Conservation (phyloP, 192 early-diverging fungal species). For the Coemansia sp. region DNA sequence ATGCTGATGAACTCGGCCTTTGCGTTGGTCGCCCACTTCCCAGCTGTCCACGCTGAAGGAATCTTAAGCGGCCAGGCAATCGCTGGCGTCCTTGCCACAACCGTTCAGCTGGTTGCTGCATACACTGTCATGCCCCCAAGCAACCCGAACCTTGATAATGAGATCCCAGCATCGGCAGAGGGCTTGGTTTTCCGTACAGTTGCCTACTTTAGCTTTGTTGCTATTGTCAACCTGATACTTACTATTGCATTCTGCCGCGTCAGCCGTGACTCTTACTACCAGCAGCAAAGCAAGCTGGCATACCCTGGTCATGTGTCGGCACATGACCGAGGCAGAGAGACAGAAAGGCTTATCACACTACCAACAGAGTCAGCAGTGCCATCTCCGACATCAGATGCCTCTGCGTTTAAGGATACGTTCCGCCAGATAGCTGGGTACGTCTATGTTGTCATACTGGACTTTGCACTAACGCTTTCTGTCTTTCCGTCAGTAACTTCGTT, state of each 20-base stretch:
- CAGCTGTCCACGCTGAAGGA: conserved; percentile 66
- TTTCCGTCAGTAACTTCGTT: conserved; percentile 75
- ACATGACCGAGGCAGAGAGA: conserved; percentile 15
- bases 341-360: conserved; percentile 26
- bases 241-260: conserved; percentile 31
- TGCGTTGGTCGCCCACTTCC: conserved; percentile 68
- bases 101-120: conserved; percentile 64
- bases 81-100: conserved; percentile 67
- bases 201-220: conserved; percentile 52
- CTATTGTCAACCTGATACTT: conserved; percentile 28
- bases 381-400: conserved; percentile 11
- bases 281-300: conserved; percentile 39
- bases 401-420: conserved; percentile 35
- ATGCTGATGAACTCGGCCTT: conserved; percentile 68
- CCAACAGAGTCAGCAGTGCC: conserved; percentile 5
- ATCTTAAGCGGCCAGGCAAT: conserved; percentile 66
- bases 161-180: background rate
- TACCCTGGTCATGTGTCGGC: background rate
- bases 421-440: conserved; percentile 51
- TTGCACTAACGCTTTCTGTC: conserved; percentile 66
- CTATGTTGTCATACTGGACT: conserved; percentile 60
- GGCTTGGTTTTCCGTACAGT: conserved; percentile 36
- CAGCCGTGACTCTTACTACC: conserved; percentile 39
- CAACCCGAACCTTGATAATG: background rate
- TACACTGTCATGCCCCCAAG: conserved; percentile 29